A percentile compares a stretch with the other conserved stretches of the same genome.
These are phyloP conservation scores for Trametes cingulata DNA, from an alignment of 768 basidiomycete genomes.

Conservation along the genomic window DNA sequence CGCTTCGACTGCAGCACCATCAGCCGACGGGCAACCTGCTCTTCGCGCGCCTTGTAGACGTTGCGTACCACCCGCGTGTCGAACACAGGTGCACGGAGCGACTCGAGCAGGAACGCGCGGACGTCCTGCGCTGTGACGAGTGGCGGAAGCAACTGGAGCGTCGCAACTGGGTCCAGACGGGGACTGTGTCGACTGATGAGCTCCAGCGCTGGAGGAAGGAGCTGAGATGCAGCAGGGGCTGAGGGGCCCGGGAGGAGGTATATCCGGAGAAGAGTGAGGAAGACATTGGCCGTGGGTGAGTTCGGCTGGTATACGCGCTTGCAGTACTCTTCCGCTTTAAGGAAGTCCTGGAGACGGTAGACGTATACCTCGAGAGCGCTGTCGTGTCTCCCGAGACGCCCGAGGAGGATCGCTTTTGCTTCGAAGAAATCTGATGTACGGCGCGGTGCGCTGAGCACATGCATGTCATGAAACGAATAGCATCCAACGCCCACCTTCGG, in stretches of 20 bases:
- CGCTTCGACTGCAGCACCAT: constrained; percentile 77
- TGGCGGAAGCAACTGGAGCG: constrained; percentile 86
- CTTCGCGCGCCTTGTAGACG: constrained; percentile 72
- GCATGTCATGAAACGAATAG: no score
- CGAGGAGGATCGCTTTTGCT: constrained; percentile 88
- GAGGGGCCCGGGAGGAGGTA: constrained; percentile 78
- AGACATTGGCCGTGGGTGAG: constrained; percentile 56
- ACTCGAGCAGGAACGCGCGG: constrained; percentile 72
- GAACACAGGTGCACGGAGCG: constrained; percentile 64
- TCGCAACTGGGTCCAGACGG: constrained; percentile 78
- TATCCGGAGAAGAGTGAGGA: constrained; percentile 81
- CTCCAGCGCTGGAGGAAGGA: constrained; percentile 82
- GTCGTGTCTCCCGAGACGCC: constrained; percentile 87
- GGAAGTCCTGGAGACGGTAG: constrained; percentile 78
- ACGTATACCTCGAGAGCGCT: constrained; percentile 96
- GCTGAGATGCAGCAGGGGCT: constrained; percentile 52
- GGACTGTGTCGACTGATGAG: constrained; percentile 84
- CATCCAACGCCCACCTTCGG: constrained; percentile 58
- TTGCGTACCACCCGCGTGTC: constrained; percentile 70
- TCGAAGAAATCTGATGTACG: constrained; percentile 88
- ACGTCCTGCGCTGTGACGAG: constrained; percentile 84
- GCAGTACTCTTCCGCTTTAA: constrained; percentile 96
- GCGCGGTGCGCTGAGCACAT: no score
- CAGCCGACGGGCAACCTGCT: constrained; percentile 71
- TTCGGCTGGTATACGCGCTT: constrained; percentile 71